Evolutionary conservation across 768 basidiomycete genomes (phyloP).

Genomic region (Leccinum arenicola): DNA sequence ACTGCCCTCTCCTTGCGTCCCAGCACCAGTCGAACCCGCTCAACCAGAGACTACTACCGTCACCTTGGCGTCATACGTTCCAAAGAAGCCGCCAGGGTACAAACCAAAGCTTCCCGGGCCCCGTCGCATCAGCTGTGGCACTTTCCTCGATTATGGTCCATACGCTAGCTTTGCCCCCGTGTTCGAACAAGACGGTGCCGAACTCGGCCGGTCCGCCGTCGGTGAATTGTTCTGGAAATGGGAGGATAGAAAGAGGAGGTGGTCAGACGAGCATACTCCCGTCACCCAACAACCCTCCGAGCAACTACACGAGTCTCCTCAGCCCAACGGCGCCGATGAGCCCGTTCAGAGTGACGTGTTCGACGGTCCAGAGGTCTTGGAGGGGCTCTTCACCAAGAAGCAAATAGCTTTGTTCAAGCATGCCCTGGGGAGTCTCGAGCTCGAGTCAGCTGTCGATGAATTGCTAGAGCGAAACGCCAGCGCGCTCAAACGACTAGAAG

Average conservation of each 20-base stretch:
- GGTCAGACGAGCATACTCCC: conserved; percentile 21
- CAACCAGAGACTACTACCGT: conserved; percentile 24
- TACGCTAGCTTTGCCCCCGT: conserved; percentile 75
- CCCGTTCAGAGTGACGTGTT: conserved; percentile 6
- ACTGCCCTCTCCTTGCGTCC: conserved; percentile 55
- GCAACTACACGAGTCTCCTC: background rate
- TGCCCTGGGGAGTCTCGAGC: conserved; percentile 55
- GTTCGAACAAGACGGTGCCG: conserved; percentile 75
- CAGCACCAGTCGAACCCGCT: conserved; percentile 31
- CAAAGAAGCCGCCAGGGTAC: conserved; percentile 39
- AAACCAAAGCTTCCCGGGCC: conserved; percentile 45
- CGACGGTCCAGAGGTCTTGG: conserved; percentile 43
- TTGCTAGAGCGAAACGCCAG: conserved; percentile 62
- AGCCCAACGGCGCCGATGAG: conserved; percentile 14
- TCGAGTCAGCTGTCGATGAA: conserved; percentile 69
- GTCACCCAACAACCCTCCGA: conserved; percentile 3
- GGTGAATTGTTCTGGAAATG: conserved; percentile 57
- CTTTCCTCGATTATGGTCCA: conserved; percentile 77
- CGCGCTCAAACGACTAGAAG: conserved; percentile 62
- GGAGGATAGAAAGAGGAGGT: conserved; percentile 40
- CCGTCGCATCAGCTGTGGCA: conserved; percentile 58
- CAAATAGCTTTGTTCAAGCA: conserved; percentile 57
- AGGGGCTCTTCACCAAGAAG: conserved; percentile 54
- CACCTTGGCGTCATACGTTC: conserved; percentile 59
- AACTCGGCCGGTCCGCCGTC: conserved; percentile 60